Evolutionary conservation across 2,329 filamentous ascomycete genomes (phyloP).

Genomic region (Alternaria burnsii): DNA sequence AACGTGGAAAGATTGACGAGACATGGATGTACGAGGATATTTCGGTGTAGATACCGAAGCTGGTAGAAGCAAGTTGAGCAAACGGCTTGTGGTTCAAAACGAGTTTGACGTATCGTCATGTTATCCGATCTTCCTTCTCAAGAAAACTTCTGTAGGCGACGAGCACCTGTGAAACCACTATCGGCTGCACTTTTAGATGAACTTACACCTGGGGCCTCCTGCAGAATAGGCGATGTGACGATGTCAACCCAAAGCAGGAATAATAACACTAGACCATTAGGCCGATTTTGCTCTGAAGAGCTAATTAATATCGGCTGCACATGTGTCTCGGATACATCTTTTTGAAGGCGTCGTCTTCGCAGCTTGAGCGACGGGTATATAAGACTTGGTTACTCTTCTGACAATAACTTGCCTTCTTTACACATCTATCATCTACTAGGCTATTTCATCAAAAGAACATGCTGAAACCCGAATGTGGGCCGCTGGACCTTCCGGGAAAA

Average conservation of each 20-base stretch:
- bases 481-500: too few species aligned
- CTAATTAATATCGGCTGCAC: slow-evolving; percentile 1
- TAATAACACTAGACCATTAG: slow-evolving; percentile 37
- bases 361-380: not conserved
- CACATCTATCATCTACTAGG: too few species aligned
- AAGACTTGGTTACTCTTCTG: not conserved
- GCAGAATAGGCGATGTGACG: slow-evolving; percentile 26
- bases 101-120: not conserved
- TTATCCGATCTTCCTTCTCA: not conserved
- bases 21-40: slow-evolving; percentile 23
- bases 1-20: not conserved
- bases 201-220: slow-evolving; percentile 42
- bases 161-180: not conserved
- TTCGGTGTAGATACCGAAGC: not conserved
- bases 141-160: not conserved
- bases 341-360: not conserved
- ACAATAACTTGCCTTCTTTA: too few species aligned
- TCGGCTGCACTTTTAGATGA: slow-evolving; percentile 12
- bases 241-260: slow-evolving; percentile 33
- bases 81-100: not conserved
- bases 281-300: slow-evolving; percentile 9
- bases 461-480: too few species aligned
- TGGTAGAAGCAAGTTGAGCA: not conserved
- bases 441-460: too few species aligned
- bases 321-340: too few species aligned